Conservation (phyloP, 208 protist species). For the Phytomonas francai region DNA sequence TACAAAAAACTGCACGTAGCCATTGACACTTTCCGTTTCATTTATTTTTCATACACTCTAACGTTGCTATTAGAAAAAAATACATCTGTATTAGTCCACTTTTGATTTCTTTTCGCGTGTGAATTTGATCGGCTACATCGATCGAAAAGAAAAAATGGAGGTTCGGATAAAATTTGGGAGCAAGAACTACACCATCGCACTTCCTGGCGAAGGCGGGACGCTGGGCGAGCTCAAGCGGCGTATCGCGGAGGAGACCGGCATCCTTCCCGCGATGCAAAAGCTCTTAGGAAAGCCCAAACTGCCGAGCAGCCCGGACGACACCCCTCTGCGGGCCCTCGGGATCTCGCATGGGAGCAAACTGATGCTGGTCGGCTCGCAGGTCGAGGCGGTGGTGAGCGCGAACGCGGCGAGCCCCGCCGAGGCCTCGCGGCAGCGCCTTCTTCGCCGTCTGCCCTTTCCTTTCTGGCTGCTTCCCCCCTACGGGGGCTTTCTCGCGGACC, state of each 20-base stretch:
- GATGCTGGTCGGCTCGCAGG: conserved; percentile 52
- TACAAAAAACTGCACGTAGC: too few relatives aligned
- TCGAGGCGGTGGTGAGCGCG: conserved; percentile 27
- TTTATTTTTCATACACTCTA: too few relatives aligned
- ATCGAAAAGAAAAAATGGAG: too few relatives aligned
- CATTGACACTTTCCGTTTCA: too few relatives aligned
- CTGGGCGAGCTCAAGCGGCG: conserved; percentile 28
- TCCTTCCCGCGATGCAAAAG: conserved; percentile 41
- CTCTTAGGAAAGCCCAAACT: conserved; percentile 45
- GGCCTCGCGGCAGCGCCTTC: conserved; percentile 21
- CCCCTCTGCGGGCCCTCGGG: conserved; percentile 18
- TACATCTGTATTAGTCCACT: too few relatives aligned
- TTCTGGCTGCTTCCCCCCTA: conserved; percentile 55
- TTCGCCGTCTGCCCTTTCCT: conserved; percentile 22
- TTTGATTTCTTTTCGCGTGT: too few relatives aligned
- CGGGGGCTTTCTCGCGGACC: conserved; percentile 49
- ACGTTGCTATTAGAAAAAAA: too few relatives aligned
- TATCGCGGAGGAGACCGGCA: conserved; percentile 27
- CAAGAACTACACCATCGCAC: too few relatives aligned
- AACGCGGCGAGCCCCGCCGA: conserved; percentile 24
- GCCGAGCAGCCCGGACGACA: conserved; percentile 29
- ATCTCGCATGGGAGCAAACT: conserved; percentile 40
- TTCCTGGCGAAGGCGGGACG: conserved; percentile 30
- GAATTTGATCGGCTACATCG: too few relatives aligned
- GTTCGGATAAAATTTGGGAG: too few relatives aligned